phyloP scores from a whole-genome alignment of 2,329 filamentous ascomycete genomes.

The Rutstroemia sp. region DNA sequence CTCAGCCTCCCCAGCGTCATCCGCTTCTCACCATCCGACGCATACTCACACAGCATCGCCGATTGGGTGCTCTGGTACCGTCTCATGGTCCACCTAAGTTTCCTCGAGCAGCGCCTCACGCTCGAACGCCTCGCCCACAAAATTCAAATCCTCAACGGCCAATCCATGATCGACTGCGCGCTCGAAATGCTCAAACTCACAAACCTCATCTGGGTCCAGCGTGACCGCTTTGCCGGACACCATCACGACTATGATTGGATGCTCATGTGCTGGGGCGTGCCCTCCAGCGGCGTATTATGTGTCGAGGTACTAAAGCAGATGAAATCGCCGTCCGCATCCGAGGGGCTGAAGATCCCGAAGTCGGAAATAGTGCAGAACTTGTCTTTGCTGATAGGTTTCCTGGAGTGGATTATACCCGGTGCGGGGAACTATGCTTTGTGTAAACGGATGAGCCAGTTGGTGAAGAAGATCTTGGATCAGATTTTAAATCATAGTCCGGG shows the following conservation, averaged over 20 bases:
- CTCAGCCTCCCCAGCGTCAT: constrained; percentile 29
- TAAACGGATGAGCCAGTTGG: constrained; percentile 38
- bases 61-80: constrained; percentile 37
- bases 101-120: constrained; percentile 51
- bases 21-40: constrained; percentile 32
- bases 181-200: constrained; percentile 42
- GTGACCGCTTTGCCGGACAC: constrained; percentile 37
- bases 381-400: constrained; percentile 42
- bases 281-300: constrained; percentile 43
- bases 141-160: constrained; percentile 32
- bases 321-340: constrained; percentile 24
- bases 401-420: constrained; percentile 42
- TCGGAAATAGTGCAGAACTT: constrained; percentile 45
- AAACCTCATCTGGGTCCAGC: constrained; percentile 42
- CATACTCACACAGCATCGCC: constrained; percentile 33
- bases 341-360: constrained; percentile 34
- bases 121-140: constrained; percentile 49
- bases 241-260: constrained; percentile 41
- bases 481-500: constrained; percentile 27
- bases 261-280: constrained; percentile 43
- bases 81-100: constrained; percentile 39
- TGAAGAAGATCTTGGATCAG: constrained; percentile 43
- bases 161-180: constrained; percentile 37
- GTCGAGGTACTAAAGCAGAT: constrained; percentile 41
- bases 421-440: constrained; percentile 44